A percentile compares a stretch with the other conserved stretches of the same genome.
These are phyloP conservation scores for Trametes sanguinea DNA, from an alignment of 768 basidiomycete species.

Conservation along the genomic window DNA sequence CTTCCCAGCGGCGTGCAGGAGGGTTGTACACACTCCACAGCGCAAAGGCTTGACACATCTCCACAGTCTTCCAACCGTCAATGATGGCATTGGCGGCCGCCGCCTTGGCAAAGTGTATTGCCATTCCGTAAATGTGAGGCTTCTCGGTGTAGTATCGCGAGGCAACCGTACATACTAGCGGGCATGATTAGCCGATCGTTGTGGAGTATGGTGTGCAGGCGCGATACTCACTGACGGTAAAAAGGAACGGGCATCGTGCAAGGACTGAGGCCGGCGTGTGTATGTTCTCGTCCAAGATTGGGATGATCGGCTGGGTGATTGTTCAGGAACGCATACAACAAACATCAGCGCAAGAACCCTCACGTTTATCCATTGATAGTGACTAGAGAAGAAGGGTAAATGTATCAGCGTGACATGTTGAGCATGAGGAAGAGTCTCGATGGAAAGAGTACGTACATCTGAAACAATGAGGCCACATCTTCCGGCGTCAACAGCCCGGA, in stretches of 20 bases:
- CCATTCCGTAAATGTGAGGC: constrained; percentile 56
- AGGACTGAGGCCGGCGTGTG: constrained; percentile 57
- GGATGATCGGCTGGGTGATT: constrained; percentile 51
- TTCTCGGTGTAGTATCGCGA: constrained; percentile 62
- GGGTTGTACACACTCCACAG: constrained; percentile 64
- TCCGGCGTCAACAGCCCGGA: constrained; percentile 35
- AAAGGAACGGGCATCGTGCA: constrained; percentile 57
- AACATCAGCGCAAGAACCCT: constrained; percentile 15
- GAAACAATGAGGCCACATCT: constrained; percentile 33
- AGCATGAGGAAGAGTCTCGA: neutral
- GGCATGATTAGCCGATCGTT: constrained; percentile 12
- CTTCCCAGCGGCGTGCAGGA: constrained; percentile 64
- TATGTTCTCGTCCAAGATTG: constrained; percentile 56
- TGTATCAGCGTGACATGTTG: constrained; percentile 25
- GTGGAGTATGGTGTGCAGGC: neutral
- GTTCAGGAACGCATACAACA: constrained; percentile 26
- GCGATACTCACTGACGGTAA: constrained; percentile 51
- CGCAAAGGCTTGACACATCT: constrained; percentile 77
- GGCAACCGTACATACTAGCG: constrained; percentile 65
- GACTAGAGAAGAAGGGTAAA: constrained; percentile 39
- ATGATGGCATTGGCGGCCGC: constrained; percentile 60
- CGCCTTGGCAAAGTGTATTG: constrained; percentile 63
- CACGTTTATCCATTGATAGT: constrained; percentile 49
- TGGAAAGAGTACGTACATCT: constrained; percentile 30
- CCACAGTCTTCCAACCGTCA: constrained; percentile 66